Base-by-base conservation (phyloP, 1,139 yeast genomes). In the Nakaseomyces uthaithaninus region DNA sequence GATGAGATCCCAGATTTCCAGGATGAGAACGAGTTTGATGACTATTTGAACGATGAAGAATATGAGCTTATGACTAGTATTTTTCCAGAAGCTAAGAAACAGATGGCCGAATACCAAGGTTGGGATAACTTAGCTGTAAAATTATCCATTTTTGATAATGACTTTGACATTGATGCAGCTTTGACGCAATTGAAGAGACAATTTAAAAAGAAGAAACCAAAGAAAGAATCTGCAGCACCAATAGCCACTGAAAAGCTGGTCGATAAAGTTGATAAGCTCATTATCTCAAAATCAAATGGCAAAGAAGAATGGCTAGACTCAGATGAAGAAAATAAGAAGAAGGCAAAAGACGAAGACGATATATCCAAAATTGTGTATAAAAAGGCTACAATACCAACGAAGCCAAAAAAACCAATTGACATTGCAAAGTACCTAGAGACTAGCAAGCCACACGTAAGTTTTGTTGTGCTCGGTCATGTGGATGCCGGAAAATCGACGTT, bases 401-500 rank as follows among this genome's bases (percentile, higher is more conserved):
- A 60, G 38, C 68, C 69, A 12, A 57, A 54, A 27, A 46, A 51
- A n/a, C 57, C 61, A n/a, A 42, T 64, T 10, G 61, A 65, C 38
- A 49, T 78, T 3, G 43, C 62, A 6, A 60, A 63, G 22, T 52
- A 53, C 39, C 23, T 56, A 6, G 54, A 67, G 15, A 63, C 62
- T 28, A 45, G 59, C 11, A 82, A 81, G 53, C 86, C 89, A 3
- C 78, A 75, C 47, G 67, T 80, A 42, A 77, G 89, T 15, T 82
- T 85, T 59, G 94, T 86, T 22, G 93, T 86, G 3, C 77, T 84
- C 46, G 98, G 99, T 3, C 98, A 93, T 64, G 97, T 93, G 15
- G 99, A 93, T 65, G 94, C 97, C 0, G 99, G 99, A 9, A 93
- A 93, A 60, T 86, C 95, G 2, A 93, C 99, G 0, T 67, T 93